Conservation (phyloP, 805 yeast species). For the Pichia pseudocactophila region DNA sequence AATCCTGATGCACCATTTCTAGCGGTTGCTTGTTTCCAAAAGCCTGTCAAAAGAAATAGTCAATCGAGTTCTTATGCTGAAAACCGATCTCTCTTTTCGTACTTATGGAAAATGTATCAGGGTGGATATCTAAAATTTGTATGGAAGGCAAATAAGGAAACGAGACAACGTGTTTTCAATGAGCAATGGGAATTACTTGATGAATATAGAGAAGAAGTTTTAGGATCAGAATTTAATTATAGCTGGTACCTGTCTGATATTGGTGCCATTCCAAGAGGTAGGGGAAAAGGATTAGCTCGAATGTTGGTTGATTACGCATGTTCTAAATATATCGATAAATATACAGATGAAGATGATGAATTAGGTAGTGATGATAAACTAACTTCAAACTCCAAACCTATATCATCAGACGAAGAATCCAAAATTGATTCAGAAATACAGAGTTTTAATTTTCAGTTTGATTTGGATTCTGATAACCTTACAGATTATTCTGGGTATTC, state of each 20-base stretch:
- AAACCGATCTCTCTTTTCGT: slow-evolving; percentile 25
- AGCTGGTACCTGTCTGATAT: slow-evolving; percentile 54
- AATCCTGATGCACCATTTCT: slow-evolving; percentile 37
- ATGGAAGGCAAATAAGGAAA: slow-evolving; percentile 32
- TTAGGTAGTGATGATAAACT: slow-evolving; percentile 13
- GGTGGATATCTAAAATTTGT: slow-evolving; percentile 27
- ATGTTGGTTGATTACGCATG: slow-evolving; percentile 41
- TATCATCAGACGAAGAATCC: slow-evolving; percentile 18
- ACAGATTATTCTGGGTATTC: slow-evolving; percentile 30
- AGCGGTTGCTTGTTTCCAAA: slow-evolving; percentile 45
- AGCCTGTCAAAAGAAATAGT: slow-evolving; percentile 17
- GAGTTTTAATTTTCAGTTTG: slow-evolving; percentile 27
- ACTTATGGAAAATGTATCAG: slow-evolving; percentile 27
- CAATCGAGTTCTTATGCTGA: slow-evolving; percentile 4
- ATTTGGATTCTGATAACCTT: slow-evolving; percentile 26
- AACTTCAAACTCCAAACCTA: slow-evolving; percentile 5
- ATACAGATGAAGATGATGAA: slow-evolving; percentile 15
- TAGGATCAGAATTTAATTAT: slow-evolving; percentile 31
- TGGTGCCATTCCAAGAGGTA: slow-evolving; percentile 47
- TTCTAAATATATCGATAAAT: slow-evolving; percentile 34
- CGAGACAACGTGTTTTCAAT: slow-evolving; percentile 40
- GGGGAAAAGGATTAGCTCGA: slow-evolving; percentile 53
- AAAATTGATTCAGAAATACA: slow-evolving; percentile 27
- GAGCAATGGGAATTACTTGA: slow-evolving; percentile 42
- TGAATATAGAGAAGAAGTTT: slow-evolving; percentile 34